A percentile compares a stretch with the other conserved stretches of the same genome.
Evolutionary conservation across 2,329 filamentous ascomycete species (phyloP).

Genomic region (Colletotrichum trifolii): DNA sequence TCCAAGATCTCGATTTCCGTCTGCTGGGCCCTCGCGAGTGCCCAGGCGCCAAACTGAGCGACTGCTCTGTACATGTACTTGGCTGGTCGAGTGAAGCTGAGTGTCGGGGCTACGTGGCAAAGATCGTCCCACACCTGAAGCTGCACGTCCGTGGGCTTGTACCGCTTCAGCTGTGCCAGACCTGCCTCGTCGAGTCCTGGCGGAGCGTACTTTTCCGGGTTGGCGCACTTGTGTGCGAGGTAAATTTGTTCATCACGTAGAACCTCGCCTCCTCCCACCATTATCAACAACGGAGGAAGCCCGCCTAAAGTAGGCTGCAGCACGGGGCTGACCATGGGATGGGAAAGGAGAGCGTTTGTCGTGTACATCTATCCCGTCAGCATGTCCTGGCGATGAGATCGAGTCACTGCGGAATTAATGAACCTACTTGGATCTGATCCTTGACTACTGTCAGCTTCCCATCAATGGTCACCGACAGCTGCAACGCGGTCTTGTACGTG

Average conservation of each 20-base stretch:
- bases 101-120: conserved; percentile 89
- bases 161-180: conserved; percentile 69
- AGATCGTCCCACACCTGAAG: conserved; percentile 96
- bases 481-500: conserved; percentile 41
- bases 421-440: conserved; percentile 88
- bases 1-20: conserved; percentile 83
- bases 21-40: conserved; percentile 83
- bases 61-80: conserved; percentile 96
- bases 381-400: too few species aligned
- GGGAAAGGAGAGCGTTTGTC: conserved; percentile 84
- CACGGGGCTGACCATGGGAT: conserved; percentile 90
- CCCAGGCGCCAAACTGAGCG: conserved; percentile 94
- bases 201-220: conserved; percentile 81
- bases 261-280: conserved; percentile 89
- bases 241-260: conserved; percentile 96
- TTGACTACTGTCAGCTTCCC: conserved; percentile 79
- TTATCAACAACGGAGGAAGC: conserved; percentile 85
- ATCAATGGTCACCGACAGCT: conserved; percentile 75
- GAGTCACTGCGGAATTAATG: too few species aligned
- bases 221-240: conserved; percentile 91
- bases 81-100: conserved; percentile 96
- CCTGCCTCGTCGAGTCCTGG: conserved; percentile 73
- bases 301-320: conserved; percentile 91
- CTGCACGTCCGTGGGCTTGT: conserved; percentile 89
- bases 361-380: conserved; percentile 68